Evolutionary conservation across 352 stramenopile genomes (phyloP), one percentile per base, ranked within the genome.

Genomic region (Phytophthora agathidicida): DNA sequence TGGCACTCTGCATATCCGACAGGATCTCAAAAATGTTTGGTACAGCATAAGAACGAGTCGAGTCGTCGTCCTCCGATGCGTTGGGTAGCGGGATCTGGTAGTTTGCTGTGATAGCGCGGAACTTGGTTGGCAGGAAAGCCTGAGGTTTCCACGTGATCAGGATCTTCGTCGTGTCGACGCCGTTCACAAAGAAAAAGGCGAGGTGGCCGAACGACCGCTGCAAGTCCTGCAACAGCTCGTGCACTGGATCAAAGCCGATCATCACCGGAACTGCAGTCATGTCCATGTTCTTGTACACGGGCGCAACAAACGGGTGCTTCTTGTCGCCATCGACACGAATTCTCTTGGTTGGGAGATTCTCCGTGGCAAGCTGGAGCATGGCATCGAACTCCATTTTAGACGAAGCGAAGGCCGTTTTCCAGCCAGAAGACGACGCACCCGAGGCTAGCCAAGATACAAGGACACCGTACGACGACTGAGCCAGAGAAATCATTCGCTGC

Each of bases 211-310:
- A 91, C 30, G 65, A 58, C 14, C 38, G 57, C 35, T 87, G 61
- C 16, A 95, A 58, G 19, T 91, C 75, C 13, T 63, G 37, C 11
- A 95, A 51, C 11, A 93, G 63, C 46, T 85, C 68, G n/a, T 75
- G 73, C 46, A 93, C 78, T 0, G 86, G 86, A 53, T 93, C 78
- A 33, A 95, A 91, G 7, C 82, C 86, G 8, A 93, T 50, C 63
- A 87, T 77, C 22, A 95, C 70, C 1, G 78, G 78, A 27, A 89
- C 73, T 0, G 68, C 49, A 7, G 80, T 77, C 27, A 89, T 60
- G 50, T 88, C 71, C 80, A 93, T 92, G 70, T 95, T 95, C 72
- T 93, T 95, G 77, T 93, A 95, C 52, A 92, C 82, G 4, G 84
- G 71, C 20, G 80, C 56, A 5, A 83, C 73, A 46, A 89, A 93